phyloP scores from a whole-genome alignment of 306 rosid genomes.

The Quercus bicolor region DNA sequence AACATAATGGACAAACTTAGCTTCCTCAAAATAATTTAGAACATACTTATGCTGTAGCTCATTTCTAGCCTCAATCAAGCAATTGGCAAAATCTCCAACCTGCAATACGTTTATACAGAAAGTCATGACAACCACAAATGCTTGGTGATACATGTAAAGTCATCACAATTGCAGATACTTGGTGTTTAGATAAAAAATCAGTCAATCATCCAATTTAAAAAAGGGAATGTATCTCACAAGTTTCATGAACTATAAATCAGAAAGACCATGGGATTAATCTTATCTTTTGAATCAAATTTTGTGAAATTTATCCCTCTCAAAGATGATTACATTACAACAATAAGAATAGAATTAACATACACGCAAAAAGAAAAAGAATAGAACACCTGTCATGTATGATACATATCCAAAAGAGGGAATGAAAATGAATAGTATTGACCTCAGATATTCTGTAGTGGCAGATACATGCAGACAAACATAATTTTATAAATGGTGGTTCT shows the following conservation, averaged over 20 bases:
- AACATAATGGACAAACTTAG: background rate
- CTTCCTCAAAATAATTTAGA: conserved; percentile 17
- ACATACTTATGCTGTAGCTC: conserved; percentile 85
- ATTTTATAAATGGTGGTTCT: background rate
- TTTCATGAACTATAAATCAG: background rate
- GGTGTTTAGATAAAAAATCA: conserved; percentile 3
- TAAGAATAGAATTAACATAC: background rate
- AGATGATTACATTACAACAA: background rate
- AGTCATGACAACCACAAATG: conserved; percentile 5
- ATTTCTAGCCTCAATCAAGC: conserved; percentile 70
- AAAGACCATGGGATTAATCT: background rate
- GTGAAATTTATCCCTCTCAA: background rate
- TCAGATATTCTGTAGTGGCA: background rate
- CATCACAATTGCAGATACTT: background rate
- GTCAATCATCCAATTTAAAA: conserved; percentile 13
- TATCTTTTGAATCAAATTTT: background rate
- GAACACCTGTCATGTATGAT: background rate
- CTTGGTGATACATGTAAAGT: background rate
- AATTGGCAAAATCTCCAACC: conserved; percentile 78
- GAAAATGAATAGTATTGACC: background rate
- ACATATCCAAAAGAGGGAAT: background rate
- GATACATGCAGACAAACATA: background rate
- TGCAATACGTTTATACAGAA: conserved; percentile 35
- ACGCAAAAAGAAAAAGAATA: background rate
- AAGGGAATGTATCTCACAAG: background rate